A percentile compares a stretch with the other conserved stretches of the same genome.
Evolutionary conservation across 805 yeast species (phyloP).

Genomic region (Isabelozyma pseudorhagii): DNA sequence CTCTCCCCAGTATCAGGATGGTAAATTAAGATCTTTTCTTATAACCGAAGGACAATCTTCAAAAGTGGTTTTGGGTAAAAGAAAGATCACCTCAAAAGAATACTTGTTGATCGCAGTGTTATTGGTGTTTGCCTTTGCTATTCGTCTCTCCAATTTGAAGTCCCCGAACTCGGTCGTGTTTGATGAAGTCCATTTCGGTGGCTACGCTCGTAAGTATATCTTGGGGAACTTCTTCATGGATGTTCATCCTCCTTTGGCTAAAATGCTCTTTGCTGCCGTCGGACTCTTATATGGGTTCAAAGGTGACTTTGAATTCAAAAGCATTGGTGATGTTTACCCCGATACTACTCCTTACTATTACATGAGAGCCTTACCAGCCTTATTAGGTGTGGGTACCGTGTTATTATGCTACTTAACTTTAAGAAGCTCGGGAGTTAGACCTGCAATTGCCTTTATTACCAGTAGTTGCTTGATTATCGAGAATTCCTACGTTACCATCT

Average conservation of each 20-base stretch:
- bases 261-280: constrained; percentile 71
- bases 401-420: constrained; percentile 64
- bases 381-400: constrained; percentile 66
- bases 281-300: constrained; percentile 65
- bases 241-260: constrained; percentile 78
- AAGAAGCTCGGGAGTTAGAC: constrained; percentile 68
- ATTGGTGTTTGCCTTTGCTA: constrained; percentile 49
- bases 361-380: constrained; percentile 71
- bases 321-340: constrained; percentile 66
- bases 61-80: constrained; percentile 34
- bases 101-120: constrained; percentile 29
- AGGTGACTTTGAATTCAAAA: constrained; percentile 65
- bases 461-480: constrained; percentile 58
- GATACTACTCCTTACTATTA: constrained; percentile 55
- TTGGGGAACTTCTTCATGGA: constrained; percentile 65
- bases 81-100: constrained; percentile 37
- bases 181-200: constrained; percentile 95
- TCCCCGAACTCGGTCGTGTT: constrained; percentile 82
- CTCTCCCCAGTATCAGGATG: constrained; percentile 36
- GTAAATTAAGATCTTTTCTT: constrained; percentile 53
- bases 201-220: constrained; percentile 85
- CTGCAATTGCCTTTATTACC: constrained; percentile 57
- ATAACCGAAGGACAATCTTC: constrained; percentile 27
- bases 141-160: constrained; percentile 61
- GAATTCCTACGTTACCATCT: constrained; percentile 66